A percentile compares a stretch with the other conserved stretches of the same genome.
Conservation (phyloP, 2,329 filamentous ascomycete genomes). For the Alternaria gansuensis region DNA sequence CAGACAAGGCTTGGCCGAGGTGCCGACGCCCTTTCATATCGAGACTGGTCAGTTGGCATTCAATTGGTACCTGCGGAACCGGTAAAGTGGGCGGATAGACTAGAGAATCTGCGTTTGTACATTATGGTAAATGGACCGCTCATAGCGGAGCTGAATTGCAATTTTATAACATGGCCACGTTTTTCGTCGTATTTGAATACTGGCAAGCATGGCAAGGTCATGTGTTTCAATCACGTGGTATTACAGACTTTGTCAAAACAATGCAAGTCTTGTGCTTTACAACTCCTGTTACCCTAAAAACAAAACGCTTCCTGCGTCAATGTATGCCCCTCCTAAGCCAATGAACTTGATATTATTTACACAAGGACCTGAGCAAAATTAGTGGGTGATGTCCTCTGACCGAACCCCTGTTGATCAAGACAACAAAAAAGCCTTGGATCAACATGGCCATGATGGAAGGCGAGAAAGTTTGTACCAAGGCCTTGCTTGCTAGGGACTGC, state of each 20-base stretch:
- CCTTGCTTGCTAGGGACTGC: not conserved
- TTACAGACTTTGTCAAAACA: not conserved
- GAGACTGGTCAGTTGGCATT: conserved; percentile 82
- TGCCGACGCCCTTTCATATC: conserved; percentile 79
- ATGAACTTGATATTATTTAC: conserved; percentile 7
- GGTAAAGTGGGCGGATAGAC: conserved; percentile 61
- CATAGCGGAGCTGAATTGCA: not conserved
- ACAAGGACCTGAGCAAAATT: conserved; percentile 18
- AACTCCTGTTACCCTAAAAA: not conserved
- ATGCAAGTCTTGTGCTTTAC: not conserved
- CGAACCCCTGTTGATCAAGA: conserved; percentile 3
- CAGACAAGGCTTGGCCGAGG: conserved; percentile 75
- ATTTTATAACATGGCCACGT: conserved; percentile 12
- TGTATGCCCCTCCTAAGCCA: not conserved
- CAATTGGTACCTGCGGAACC: conserved; percentile 90
- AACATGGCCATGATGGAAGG: not conserved
- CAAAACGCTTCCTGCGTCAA: not conserved
- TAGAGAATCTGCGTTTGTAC: conserved; percentile 14
- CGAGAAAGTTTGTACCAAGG: not conserved
- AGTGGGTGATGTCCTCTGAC: conserved; percentile 16
- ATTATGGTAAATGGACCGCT: conserved; percentile 13
- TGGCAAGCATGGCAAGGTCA: not conserved
- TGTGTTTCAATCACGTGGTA: not conserved
- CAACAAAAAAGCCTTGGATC: not conserved
- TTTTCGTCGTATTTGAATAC: not conserved